Percentiles rank a stretch among this genome's conserved stretches.
Conservation (phyloP, 2,329 filamentous ascomycete genomes). For the Magnaporthiopsis incrustans region DNA sequence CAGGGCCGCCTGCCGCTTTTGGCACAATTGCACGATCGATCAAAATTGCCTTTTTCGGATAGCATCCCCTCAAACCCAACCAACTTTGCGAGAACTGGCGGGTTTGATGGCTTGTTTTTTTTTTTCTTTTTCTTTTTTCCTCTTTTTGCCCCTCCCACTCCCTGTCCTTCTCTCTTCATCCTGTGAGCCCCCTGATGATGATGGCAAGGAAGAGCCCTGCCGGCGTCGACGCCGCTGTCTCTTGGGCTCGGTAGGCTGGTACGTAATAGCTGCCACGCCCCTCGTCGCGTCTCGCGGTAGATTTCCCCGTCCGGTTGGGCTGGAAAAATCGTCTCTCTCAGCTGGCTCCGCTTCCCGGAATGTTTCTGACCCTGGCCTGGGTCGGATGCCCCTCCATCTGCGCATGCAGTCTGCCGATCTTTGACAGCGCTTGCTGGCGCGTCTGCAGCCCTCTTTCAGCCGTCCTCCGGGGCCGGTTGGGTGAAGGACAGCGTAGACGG, state of each 20-base stretch:
- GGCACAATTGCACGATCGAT: background rate
- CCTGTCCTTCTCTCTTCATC: too few relatives aligned
- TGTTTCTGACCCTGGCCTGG: background rate
- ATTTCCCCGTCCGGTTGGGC: background rate
- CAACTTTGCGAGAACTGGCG: too few relatives aligned
- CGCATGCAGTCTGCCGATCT: background rate
- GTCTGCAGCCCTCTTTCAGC: background rate
- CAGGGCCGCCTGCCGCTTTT: background rate
- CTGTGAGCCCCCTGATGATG: too few relatives aligned
- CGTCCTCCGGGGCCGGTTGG: background rate
- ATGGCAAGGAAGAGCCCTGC: too few relatives aligned
- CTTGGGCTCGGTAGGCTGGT: background rate
- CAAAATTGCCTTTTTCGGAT: background rate
- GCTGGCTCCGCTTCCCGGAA: background rate
- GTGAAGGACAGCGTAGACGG: background rate
- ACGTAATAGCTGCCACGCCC: background rate
- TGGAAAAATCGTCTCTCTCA: background rate
- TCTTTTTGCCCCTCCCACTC: too few relatives aligned
- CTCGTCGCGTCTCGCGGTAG: background rate
- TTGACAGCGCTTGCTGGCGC: background rate
- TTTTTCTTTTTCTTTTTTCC: too few relatives aligned
- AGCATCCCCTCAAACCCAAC: too few relatives aligned
- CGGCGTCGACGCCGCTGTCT: background rate
- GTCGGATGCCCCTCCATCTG: background rate
- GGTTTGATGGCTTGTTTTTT: background rate